Conservation (phyloP, 129 eudicot species). For the Saposhnikovia divaricata region DNA sequence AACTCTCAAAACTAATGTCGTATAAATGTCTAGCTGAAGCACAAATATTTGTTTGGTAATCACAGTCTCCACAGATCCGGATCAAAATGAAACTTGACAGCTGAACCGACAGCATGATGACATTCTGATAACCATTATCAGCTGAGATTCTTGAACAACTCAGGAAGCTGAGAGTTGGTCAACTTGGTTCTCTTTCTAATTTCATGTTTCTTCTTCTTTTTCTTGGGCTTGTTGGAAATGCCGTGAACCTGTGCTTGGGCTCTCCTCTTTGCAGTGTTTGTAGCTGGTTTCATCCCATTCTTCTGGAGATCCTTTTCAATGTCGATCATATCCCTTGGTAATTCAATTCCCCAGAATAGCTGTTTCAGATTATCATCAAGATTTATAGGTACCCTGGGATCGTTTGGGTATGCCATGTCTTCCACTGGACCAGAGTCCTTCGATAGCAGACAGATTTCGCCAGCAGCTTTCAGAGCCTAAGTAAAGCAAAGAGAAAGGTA, state of each 20-base stretch:
- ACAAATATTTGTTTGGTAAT: not conserved
- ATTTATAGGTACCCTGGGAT: slow-evolving; percentile 49
- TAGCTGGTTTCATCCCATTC: slow-evolving; percentile 85
- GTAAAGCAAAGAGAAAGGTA: slow-evolving; percentile 14
- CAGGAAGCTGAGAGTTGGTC: slow-evolving; percentile 84
- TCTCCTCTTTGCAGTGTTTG: slow-evolving; percentile 79
- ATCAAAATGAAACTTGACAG: not conserved
- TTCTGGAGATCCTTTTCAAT: slow-evolving; percentile 75
- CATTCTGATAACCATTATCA: not conserved
- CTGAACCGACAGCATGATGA: too few relatives aligned
- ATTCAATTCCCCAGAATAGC: slow-evolving; percentile 47
- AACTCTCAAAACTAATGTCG: too few relatives aligned
- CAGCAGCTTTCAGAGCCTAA: slow-evolving; percentile 54
- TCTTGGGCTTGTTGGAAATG: slow-evolving; percentile 40
- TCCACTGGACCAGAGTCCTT: slow-evolving; percentile 59
- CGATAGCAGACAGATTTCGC: slow-evolving; percentile 67
- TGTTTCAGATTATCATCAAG: slow-evolving; percentile 61
- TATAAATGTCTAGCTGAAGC: not conserved
- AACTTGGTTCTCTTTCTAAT: slow-evolving; percentile 77
- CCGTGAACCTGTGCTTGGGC: slow-evolving; percentile 65
- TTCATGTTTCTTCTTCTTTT: slow-evolving; percentile 75
- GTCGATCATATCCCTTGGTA: slow-evolving; percentile 76
- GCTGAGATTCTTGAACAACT: slow-evolving; percentile 47
- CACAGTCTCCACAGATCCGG: not conserved
- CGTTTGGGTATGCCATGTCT: slow-evolving; percentile 81